Base-by-base conservation (phyloP, 31 red algal species). In the Odonthalia washingtoniensis region DNA sequence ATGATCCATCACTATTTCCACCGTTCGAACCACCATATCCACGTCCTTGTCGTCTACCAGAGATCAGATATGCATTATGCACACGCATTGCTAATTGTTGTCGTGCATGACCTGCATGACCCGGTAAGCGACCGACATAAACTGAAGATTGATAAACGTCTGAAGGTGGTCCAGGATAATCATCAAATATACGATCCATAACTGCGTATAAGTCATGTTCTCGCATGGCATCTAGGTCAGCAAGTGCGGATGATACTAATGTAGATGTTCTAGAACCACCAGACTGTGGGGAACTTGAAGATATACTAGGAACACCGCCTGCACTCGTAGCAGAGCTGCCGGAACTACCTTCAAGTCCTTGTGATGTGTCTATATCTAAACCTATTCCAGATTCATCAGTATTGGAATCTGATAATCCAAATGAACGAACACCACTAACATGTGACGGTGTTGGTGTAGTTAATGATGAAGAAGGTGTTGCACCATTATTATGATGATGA, bases 141-240 rank as follows among this genome's bases (percentile, higher is more conserved):
- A 80, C 21, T 32, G 76, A 80, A 9, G 76, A 60, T 53, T 31
- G 18, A 60, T 80, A 32, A 5, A 36, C 30, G 35, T 80, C 76
- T 57, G 40, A 45, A 6, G 76, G 45, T 28, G 45, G 41, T 9
- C 40, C 26, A 9, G 40, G 39, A 60, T 80, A 80, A 18, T 89
- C 86, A 28, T 89, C 86, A 67, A 76, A 80, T 39, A 89, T 78
- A 40, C 75, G 52, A 65, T 89, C 66, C 40, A 89, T 75, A 18
- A 89, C 70, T 32, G 86, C 76, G 24, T 80, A 65, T 44, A 79
- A 49, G 32, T 89, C 63, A 41, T 66, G 72, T 32, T 89, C 86
- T 45, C 49, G 72, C 63, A 72, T 45, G 38, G 27, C 70, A n/a
- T 86, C 57, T 28, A 87, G 5, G 35, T 89, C 86, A 3, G 86